Base-by-base conservation (phyloP, 805 yeast genomes). In the Candida chauliodis region DNA sequence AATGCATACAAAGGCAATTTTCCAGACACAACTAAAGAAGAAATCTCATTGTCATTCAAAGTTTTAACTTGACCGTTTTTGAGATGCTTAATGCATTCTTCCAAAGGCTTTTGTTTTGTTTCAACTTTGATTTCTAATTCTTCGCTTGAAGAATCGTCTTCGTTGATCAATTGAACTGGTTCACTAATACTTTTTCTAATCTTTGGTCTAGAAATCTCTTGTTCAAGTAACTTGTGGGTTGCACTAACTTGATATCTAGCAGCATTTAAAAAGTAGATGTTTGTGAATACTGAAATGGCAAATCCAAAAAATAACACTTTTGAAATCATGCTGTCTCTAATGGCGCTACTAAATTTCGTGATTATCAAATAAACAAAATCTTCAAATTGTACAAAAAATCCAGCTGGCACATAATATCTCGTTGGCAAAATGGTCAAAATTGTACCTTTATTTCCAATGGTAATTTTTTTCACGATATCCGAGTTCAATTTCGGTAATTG, bases 1-100 rank as follows among this genome's bases (percentile, higher is more conserved):
- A 93, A 74, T 0, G 98, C 96, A 58, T 93, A 93, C 39, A 93
- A 66, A 24, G 99, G 98, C 45, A 93, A 66, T 55, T 85, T 85
- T 24, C 95, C 95, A 3, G 73, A 63, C 8, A 78, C 71, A 24
- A 83, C 90, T 41, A 93, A 74, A 2, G 75, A 60, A 2, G 82
- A 74, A 46, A 93, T 77, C 63, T 93, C 96, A 32, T 76, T 81
- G 59, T 93, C 76, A 40, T 64, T 66, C 47, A 93, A 74, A 20
- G 75, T 69, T 48, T 76, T 73, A 30, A 87, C 76, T 17, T 78
- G 69, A 14, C 97, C 97, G 1, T 76, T 79, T 55, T 86, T 81
- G 69, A 84, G 59, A 13, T 78, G 55, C 18, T 72, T 70, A 33
- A 72, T 67, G 41, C 87, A 71, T 44, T 84, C 87, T 3, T 83